These are phyloP conservation scores for Oryza australiensis DNA, from an alignment of 176 grass and related monocot genomes.

Conservation along the genomic window DNA sequence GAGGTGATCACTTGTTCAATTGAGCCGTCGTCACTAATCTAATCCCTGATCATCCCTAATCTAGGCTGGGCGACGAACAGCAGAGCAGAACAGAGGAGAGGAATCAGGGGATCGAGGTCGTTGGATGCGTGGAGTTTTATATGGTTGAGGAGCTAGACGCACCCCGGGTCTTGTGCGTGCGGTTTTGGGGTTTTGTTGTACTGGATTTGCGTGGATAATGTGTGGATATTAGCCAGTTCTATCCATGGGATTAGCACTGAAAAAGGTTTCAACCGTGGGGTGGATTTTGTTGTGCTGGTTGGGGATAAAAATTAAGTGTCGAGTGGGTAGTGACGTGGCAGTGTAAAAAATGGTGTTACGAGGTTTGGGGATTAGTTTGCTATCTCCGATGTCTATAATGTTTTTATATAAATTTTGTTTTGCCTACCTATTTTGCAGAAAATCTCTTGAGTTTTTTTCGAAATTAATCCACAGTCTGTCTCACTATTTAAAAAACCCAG, in stretches of 20 bases:
- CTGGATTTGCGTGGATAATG: background rate
- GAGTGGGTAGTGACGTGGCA: background rate
- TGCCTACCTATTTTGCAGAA: too few species aligned
- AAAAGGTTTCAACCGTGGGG: background rate
- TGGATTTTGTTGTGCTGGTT: background rate
- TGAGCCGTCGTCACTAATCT: too few species aligned
- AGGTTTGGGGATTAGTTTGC: too few species aligned
- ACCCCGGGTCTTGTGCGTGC: constrained; percentile 28
- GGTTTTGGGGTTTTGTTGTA: background rate
- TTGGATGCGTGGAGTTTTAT: constrained; percentile 19
- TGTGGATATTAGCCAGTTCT: background rate
- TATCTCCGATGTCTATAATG: too few species aligned
- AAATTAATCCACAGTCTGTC: too few species aligned
- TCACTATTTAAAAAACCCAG: too few species aligned
- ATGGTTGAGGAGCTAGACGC: background rate
- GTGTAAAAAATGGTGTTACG: background rate
- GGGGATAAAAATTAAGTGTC: background rate
- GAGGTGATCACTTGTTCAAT: background rate
- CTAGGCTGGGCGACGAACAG: background rate
- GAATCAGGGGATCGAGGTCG: background rate
- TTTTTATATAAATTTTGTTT: too few species aligned
- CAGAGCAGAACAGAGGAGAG: background rate
- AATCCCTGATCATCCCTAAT: background rate
- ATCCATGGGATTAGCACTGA: background rate
- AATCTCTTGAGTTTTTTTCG: too few species aligned